Percentiles rank a stretch among this genome's conserved stretches.
phyloP scores from a whole-genome alignment of 1,284 basidiomycete species.

The Kwoniella shivajii region DNA sequence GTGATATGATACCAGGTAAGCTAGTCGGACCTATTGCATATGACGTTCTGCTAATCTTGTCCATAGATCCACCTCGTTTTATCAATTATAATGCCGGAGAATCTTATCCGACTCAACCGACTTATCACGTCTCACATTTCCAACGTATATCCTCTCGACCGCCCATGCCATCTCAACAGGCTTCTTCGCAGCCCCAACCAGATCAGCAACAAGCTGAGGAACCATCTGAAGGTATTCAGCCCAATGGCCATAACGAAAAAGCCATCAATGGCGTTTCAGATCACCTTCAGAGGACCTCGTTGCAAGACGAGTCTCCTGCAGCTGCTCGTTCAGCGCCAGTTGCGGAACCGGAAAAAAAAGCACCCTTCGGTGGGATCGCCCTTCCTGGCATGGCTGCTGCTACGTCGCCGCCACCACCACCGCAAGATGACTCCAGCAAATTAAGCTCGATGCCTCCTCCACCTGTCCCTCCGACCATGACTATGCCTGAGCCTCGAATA shows the following conservation, averaged over 20 bases:
- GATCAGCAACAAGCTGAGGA: slow-evolving; percentile 15
- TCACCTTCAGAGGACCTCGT: slow-evolving; percentile 18
- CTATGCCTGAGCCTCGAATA: slow-evolving; percentile 42
- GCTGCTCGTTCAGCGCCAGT: slow-evolving; percentile 4
- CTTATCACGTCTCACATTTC: slow-evolving; percentile 50
- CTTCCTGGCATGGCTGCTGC: slow-evolving; percentile 46
- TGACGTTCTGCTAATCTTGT: background rate
- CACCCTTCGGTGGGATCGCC: slow-evolving; percentile 48
- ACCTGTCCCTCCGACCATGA: slow-evolving; percentile 34
- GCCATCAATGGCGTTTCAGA: slow-evolving; percentile 21
- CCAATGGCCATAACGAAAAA: slow-evolving; percentile 6
- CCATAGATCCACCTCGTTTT: slow-evolving; percentile 70
- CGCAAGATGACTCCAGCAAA: slow-evolving; percentile 5
- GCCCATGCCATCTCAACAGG: slow-evolving; percentile 20
- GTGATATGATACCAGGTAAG: slow-evolving; percentile 69
- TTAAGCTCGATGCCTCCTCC: slow-evolving; percentile 26
- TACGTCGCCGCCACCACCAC: slow-evolving; percentile 17
- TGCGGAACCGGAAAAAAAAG: slow-evolving; percentile 14
- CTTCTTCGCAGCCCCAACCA: background rate
- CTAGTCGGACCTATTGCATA: background rate
- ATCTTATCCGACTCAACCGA: slow-evolving; percentile 45
- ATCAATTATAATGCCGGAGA: slow-evolving; percentile 63
- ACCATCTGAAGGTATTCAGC: slow-evolving; percentile 8
- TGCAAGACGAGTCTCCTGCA: slow-evolving; percentile 22
- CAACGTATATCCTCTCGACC: slow-evolving; percentile 43